Base-by-base conservation (phyloP, 108 stramenopile species). In the Fistulifera solaris region DNA sequence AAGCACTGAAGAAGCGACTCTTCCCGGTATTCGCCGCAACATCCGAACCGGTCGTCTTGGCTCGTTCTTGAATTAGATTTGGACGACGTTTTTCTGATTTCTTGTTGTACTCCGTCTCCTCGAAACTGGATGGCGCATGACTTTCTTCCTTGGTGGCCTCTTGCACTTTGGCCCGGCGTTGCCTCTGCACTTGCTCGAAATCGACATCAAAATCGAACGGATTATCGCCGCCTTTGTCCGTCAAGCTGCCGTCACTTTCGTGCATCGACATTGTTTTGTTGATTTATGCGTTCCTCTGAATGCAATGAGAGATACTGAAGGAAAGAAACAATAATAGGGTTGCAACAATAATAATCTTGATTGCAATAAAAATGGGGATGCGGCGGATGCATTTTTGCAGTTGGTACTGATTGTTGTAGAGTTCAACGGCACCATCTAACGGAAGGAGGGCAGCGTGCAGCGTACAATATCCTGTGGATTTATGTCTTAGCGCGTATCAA, bases 141-240 rank as follows among this genome's bases (percentile, higher is more conserved):
- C 10, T 53, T 22, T 28, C 44, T 16, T 24, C 55, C 10, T 24
- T 46, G 38, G 62, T 38, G 19, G 51, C 35, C 23, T 50, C 58
- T 60, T 70, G 64, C 8, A 65, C 74, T 39, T 63, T 67, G 39
- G 66, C 62, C 44, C 64, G 28, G 1, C 75, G 71, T 22, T 67
- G 66, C 17, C 54, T 58, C 28, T 70, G 62, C 19, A 76, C 66
- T 40, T 68, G 58, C 52, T 58, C 70, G 54, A 76, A 72, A 59
- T 76, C 75, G 1, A 68, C 75, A 53, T 76, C 75, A 58, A 67
- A 54, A 39, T 76, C 69, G 38, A 73, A 73, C 16, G 65, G 60
- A 54, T 65, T 73, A 18, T 49, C 35, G 22, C 18, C 31, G 6
- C 5, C 22, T 46, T 17, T 25, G 4, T 35, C 31, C 31, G 31